phyloP scores from a whole-genome alignment of 495 filamentous ascomycete genomes.

The Cryomyces minteri region DNA sequence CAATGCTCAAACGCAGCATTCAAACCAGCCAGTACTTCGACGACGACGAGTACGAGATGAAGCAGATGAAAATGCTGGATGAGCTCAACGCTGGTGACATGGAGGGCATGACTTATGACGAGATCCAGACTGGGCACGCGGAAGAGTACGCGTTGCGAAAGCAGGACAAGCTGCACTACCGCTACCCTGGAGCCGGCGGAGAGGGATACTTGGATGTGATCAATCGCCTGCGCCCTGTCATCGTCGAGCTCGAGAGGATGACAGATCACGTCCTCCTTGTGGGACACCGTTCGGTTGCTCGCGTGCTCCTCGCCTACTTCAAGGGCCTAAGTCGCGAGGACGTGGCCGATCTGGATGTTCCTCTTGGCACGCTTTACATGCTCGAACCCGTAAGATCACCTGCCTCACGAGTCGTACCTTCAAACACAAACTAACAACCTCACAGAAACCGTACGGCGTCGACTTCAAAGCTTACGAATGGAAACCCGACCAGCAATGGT shows the following conservation, averaged over 20 bases:
- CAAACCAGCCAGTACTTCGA: constrained; percentile 76
- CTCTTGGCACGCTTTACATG: constrained; percentile 78
- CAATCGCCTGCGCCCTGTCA: constrained; percentile 84
- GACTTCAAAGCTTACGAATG: constrained; percentile 90
- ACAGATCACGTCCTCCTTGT: constrained; percentile 87
- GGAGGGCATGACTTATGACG: constrained; percentile 86
- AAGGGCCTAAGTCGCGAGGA: constrained; percentile 74
- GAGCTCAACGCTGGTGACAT: constrained; percentile 84
- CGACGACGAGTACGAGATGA: constrained; percentile 94
- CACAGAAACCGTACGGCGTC: constrained; percentile 77
- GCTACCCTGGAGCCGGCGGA: constrained; percentile 86
- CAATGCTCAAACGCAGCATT: constrained; percentile 77
- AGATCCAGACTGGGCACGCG: constrained; percentile 55
- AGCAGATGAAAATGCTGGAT: constrained; percentile 96
- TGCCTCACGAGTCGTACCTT: not conserved
- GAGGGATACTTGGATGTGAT: constrained; percentile 96
- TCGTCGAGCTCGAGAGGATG: constrained; percentile 91
- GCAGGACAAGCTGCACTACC: constrained; percentile 74
- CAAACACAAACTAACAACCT: constrained; percentile 1
- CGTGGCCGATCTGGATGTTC: constrained; percentile 83
- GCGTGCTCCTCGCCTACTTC: constrained; percentile 91
- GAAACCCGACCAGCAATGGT: constrained; percentile 56
- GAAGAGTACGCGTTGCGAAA: constrained; percentile 62
- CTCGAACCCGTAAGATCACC: constrained; percentile 47
- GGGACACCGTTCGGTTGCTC: constrained; percentile 73